Base-by-base conservation (phyloP, 163 green algal species). In the Volvox carteri region DNA sequence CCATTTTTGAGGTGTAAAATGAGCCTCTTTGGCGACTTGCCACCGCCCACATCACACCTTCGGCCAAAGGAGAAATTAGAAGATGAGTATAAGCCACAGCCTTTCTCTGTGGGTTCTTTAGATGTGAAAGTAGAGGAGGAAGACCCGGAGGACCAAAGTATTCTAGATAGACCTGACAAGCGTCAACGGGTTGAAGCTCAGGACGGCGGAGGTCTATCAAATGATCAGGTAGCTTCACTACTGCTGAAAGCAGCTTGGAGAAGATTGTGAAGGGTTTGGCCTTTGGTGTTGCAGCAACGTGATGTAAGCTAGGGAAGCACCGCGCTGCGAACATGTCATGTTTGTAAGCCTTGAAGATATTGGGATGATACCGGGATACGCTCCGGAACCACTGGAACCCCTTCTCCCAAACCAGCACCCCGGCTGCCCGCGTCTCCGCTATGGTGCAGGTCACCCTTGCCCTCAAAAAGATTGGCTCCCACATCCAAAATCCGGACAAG, bases 401-500 rank as follows among this genome's bases (percentile, higher is more conserved):
- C n/a, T n/a, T n/a, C n/a, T n/a, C n/a, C n/a, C n/a, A n/a, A n/a
- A n/a, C n/a, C n/a, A n/a, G n/a, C n/a, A n/a, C n/a, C n/a, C n/a
- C n/a, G n/a, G n/a, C n/a, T n/a, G n/a, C n/a, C n/a, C n/a, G n/a
- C n/a, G n/a, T n/a, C n/a, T n/a, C n/a, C n/a, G n/a, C 16, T 16
- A 58, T 23, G 5, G 54, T 65, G 9, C 91, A 93, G 78, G 76
- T 95, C 1, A 37, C 80, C 2, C 77, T 80, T 5, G 96, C 96
- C 2, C 90, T 98, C 46, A 19, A 67, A 1, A 95, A 93, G 62
- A 94, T 98, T 23, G 62, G 62, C 0, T 52, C 70, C 7, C 95
- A 97, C 89, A 96, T 98, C 16, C 56, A 78, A 74, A 95, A 93
- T 46, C 84, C 91, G 12, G 92, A 86, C 70, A 98, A 98, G 88